Evolutionary conservation across 2,329 filamentous ascomycete species (phyloP).

Genomic region (Phialemonium atrogriseum): DNA sequence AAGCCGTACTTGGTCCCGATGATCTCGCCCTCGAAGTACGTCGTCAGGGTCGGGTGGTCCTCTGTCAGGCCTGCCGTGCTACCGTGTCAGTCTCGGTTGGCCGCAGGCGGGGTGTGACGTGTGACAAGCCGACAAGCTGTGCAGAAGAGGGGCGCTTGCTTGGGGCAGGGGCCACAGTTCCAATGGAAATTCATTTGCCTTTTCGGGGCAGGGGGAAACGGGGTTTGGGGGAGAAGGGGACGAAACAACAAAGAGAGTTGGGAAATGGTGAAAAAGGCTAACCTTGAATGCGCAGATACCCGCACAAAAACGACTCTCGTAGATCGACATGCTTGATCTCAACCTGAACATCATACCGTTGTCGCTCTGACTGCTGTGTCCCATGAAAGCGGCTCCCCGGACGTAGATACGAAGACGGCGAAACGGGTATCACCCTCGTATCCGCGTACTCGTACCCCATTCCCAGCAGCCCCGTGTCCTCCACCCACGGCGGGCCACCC

Average conservation of each 20-base stretch:
- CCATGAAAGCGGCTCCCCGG: slow-evolving; percentile 83
- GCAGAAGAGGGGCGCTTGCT: too few relatives aligned
- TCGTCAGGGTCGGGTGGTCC: slow-evolving; percentile 94
- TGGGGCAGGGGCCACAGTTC: too few relatives aligned
- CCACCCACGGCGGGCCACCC: slow-evolving; percentile 17
- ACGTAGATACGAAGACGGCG: slow-evolving; percentile 79
- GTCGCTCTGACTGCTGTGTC: slow-evolving; percentile 86
- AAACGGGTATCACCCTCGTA: slow-evolving; percentile 56
- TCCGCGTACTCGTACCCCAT: slow-evolving; percentile 17
- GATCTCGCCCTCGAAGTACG: slow-evolving; percentile 97
- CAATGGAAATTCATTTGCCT: too few relatives aligned
- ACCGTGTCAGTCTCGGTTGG: slow-evolving; percentile 4
- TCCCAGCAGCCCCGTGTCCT: slow-evolving; percentile 23
- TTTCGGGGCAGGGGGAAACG: too few relatives aligned
- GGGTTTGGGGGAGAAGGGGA: too few relatives aligned
- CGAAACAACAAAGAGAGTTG: too few relatives aligned
- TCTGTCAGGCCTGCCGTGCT: slow-evolving; percentile 71
- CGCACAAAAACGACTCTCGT: slow-evolving; percentile 87
- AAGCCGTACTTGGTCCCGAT: slow-evolving; percentile 96
- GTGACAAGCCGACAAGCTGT: too few relatives aligned
- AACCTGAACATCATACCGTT: slow-evolving; percentile 91
- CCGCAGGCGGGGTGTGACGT: too few relatives aligned
- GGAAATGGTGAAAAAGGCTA: slow-evolving; percentile 8
- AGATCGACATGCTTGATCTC: slow-evolving; percentile 96
- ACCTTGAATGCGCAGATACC: slow-evolving; percentile 95